phyloP scores from a whole-genome alignment of 176 grass and related monocot species.

The Triticum aestivum region DNA sequence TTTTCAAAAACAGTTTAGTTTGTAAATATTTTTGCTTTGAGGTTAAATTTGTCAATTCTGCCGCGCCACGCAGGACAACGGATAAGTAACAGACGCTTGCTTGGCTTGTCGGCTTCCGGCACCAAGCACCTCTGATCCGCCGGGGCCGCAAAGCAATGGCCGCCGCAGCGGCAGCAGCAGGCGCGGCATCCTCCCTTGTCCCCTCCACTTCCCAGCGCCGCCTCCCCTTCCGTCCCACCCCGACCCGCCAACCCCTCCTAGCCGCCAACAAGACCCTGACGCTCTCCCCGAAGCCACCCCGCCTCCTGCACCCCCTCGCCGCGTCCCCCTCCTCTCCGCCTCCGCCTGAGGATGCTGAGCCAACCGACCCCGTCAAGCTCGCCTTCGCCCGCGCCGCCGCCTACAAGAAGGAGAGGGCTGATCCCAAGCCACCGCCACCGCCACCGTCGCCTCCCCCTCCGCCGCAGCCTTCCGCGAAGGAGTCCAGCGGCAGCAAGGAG shows the following conservation, averaged over 20 bases:
- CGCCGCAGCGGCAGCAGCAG: slow-evolving; percentile 14
- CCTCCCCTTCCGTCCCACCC: slow-evolving; percentile 27
- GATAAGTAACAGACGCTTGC: slow-evolving; percentile 3
- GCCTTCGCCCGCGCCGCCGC: slow-evolving; percentile 48
- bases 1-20: no score
- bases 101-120: slow-evolving; percentile 38
- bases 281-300: neutral
- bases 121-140: slow-evolving; percentile 12
- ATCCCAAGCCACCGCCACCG: neutral
- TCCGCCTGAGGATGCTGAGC: slow-evolving; percentile 21
- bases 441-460: neutral
- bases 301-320: neutral
- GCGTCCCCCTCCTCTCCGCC: slow-evolving; percentile 25
- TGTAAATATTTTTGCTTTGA: no score
- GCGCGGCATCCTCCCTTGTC: slow-evolving; percentile 32
- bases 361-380: slow-evolving; percentile 46
- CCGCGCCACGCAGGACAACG: neutral
- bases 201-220: slow-evolving; percentile 26
- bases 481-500: slow-evolving; percentile 22
- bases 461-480: neutral
- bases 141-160: slow-evolving; percentile 20
- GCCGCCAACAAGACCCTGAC: neutral
- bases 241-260: slow-evolving; percentile 22
- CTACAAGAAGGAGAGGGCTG: slow-evolving; percentile 46
- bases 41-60: no score